Conservation (phyloP, 768 basidiomycete genomes). For the Pholiota molesta region DNA sequence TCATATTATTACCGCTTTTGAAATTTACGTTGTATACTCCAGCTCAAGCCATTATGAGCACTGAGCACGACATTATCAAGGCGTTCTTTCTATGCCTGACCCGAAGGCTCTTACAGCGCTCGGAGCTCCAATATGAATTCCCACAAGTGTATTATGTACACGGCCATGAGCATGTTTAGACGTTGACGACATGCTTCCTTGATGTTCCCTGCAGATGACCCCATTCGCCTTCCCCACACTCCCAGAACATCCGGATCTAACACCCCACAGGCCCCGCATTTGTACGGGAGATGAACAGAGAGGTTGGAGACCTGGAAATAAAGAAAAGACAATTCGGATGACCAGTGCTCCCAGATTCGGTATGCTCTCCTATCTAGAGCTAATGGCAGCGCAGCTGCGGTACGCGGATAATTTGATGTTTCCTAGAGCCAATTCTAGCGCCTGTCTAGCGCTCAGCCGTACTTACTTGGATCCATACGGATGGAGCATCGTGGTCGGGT, state of each 20-base stretch:
- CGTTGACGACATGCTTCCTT: conserved; percentile 7
- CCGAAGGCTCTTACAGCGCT: background rate
- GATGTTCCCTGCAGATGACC: background rate
- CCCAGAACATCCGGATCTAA: conserved; percentile 3
- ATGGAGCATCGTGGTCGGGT: background rate
- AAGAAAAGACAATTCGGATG: background rate
- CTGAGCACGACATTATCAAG: background rate
- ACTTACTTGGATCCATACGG: too few species aligned
- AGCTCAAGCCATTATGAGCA: background rate
- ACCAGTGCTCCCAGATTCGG: too few species aligned
- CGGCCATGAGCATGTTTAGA: background rate
- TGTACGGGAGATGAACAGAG: background rate
- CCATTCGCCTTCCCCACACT: background rate
- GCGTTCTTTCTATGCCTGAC: background rate
- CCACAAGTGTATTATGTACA: background rate
- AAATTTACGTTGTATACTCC: too few species aligned
- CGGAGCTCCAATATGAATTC: background rate
- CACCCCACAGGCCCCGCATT: background rate
- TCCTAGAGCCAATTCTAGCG: background rate
- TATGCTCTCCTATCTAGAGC: too few species aligned
- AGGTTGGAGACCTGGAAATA: background rate
- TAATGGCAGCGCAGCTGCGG: too few species aligned
- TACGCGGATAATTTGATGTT: too few species aligned
- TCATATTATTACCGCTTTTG: too few species aligned
- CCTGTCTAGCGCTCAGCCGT: background rate